A percentile compares a stretch with the other conserved stretches of the same genome.
Conservation (phyloP, 2,329 filamentous ascomycete genomes). For the Arachnomyces sp. region DNA sequence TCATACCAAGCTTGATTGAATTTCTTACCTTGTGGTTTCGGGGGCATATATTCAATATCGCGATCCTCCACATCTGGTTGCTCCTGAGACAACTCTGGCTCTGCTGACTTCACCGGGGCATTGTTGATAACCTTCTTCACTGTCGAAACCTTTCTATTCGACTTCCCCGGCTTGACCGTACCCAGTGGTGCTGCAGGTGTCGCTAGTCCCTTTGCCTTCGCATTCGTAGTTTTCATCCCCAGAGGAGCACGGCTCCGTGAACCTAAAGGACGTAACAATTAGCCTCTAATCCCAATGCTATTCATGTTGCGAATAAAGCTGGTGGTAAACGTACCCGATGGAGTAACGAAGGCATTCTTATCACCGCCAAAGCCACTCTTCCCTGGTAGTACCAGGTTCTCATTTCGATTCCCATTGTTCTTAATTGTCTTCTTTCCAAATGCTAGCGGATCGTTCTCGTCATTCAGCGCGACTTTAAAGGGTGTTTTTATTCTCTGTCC, state of each 20-base stretch:
- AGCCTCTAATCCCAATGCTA: slow-evolving; percentile 5
- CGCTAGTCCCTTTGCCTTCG: slow-evolving; percentile 64
- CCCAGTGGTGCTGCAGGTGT: slow-evolving; percentile 57
- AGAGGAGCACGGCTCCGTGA: slow-evolving; percentile 70
- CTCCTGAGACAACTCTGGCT: slow-evolving; percentile 41
- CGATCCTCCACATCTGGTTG: slow-evolving; percentile 47
- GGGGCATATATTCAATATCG: slow-evolving; percentile 86
- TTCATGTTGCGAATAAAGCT: too few relatives aligned
- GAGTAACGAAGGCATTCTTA: slow-evolving; percentile 67
- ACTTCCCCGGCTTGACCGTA: slow-evolving; percentile 56
- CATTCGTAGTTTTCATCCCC: slow-evolving; percentile 94
- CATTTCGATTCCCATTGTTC: slow-evolving; percentile 49
- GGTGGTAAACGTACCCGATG: slow-evolving; percentile 64
- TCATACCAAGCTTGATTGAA: slow-evolving; percentile 4
- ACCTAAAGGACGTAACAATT: slow-evolving; percentile 32
- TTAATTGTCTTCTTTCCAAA: slow-evolving; percentile 55
- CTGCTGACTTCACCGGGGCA: slow-evolving; percentile 38
- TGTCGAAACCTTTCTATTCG: slow-evolving; percentile 52
- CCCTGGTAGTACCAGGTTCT: slow-evolving; percentile 50
- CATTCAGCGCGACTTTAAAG: slow-evolving; percentile 66
- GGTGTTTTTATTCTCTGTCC: slow-evolving; percentile 73
- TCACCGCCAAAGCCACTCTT: slow-evolving; percentile 42
- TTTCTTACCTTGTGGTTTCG: slow-evolving; percentile 49
- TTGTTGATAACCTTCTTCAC: slow-evolving; percentile 54
- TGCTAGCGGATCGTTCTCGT: slow-evolving; percentile 67